These are phyloP conservation scores for Periconia digitata DNA, from an alignment of 2,329 filamentous ascomycete species.

Conservation along the genomic window DNA sequence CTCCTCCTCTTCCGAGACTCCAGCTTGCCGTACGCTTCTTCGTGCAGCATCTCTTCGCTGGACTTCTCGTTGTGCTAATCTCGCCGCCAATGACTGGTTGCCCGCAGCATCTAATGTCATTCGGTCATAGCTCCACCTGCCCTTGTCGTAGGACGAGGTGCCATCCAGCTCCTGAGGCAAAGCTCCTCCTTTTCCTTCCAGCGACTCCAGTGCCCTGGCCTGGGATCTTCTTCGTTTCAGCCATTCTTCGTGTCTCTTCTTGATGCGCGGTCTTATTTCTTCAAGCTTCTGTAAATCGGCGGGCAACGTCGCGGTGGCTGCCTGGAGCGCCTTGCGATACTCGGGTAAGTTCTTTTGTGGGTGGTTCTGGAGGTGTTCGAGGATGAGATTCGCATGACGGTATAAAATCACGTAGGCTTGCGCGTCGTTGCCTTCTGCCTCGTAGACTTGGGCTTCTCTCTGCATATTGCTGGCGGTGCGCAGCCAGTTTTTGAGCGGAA, in stretches of 20 bases:
- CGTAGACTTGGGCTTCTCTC: conserved; percentile 82
- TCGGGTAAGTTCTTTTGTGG: conserved; percentile 71
- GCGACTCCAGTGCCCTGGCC: conserved; percentile 23
- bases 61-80: conserved; percentile 39
- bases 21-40: conserved; percentile 59
- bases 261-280: conserved; percentile 75
- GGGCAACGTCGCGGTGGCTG: conserved; percentile 64
- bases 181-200: conserved; percentile 22
- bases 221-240: conserved; percentile 28
- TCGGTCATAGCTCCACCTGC: conserved; percentile 24
- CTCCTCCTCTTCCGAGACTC: conserved; percentile 60
- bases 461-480: conserved; percentile 77
- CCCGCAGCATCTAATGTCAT: conserved; percentile 35
- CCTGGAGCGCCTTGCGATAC: conserved; percentile 55
- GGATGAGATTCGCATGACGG: conserved; percentile 81
- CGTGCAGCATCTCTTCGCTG: conserved; percentile 34
- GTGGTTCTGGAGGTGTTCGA: conserved; percentile 73
- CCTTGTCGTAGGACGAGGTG: conserved; percentile 16
- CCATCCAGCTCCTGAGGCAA: conserved; percentile 29
- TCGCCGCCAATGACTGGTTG: conserved; percentile 35
- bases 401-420: conserved; percentile 91
- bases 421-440: conserved; percentile 81
- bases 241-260: conserved; percentile 63
- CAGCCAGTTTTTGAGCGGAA: conserved; percentile 79
- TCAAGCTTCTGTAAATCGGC: conserved; percentile 72